phyloP scores from a whole-genome alignment of 352 stramenopile genomes.

The Pythium phragmitis region DNA sequence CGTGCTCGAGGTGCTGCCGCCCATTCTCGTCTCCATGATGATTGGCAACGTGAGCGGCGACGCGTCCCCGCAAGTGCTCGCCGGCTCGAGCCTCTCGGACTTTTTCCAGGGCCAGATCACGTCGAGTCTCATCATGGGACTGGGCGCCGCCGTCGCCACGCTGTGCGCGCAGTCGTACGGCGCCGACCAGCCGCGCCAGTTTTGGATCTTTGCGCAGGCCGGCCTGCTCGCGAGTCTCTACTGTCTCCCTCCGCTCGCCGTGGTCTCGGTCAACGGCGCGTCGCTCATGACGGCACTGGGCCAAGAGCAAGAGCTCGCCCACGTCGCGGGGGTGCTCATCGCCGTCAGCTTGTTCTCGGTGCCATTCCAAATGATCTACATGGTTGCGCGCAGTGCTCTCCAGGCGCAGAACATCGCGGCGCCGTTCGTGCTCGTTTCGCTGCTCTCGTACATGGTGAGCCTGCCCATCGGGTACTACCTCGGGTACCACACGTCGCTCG shows the following conservation, averaged over 20 bases:
- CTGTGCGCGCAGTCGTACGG: slow-evolving; percentile 63
- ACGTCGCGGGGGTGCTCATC: slow-evolving; percentile 43
- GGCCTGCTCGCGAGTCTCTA: slow-evolving; percentile 36
- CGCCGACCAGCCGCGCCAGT: slow-evolving; percentile 42
- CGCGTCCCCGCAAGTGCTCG: slow-evolving; percentile 47
- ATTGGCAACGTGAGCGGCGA: slow-evolving; percentile 46
- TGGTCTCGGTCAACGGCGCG: slow-evolving; percentile 39
- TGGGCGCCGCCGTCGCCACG: slow-evolving; percentile 58
- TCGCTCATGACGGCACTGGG: slow-evolving; percentile 44
- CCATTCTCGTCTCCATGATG: slow-evolving; percentile 56
- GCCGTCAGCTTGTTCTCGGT: slow-evolving; percentile 35
- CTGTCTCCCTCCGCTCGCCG: slow-evolving; percentile 30
- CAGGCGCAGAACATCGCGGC: slow-evolving; percentile 68
- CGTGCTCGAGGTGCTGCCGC: slow-evolving; percentile 50
- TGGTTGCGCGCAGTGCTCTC: slow-evolving; percentile 50
- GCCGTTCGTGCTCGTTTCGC: slow-evolving; percentile 44
- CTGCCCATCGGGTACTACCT: slow-evolving; percentile 47
- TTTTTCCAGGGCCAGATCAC: slow-evolving; percentile 55
- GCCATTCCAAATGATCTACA: slow-evolving; percentile 49
- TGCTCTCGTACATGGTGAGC: slow-evolving; percentile 40
- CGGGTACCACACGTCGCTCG: slow-evolving; percentile 51
- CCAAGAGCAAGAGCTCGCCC: slow-evolving; percentile 48
- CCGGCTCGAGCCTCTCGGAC: slow-evolving; percentile 45
- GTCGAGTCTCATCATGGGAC: slow-evolving; percentile 41
- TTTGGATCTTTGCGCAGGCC: slow-evolving; percentile 62